Base-by-base conservation (phyloP, 345 rosid genomes). In the Turritis glabra region DNA sequence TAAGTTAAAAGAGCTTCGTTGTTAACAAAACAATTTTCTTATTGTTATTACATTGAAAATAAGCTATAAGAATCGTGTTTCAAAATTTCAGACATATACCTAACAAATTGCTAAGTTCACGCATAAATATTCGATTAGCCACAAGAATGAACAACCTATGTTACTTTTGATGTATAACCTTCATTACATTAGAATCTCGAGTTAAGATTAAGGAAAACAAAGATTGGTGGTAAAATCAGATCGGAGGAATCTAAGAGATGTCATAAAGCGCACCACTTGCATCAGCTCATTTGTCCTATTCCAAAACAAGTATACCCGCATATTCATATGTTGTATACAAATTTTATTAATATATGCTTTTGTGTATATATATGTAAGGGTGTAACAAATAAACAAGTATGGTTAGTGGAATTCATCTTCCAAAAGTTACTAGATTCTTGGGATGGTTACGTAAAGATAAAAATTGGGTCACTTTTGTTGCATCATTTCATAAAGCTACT, bases 401-500 rank as follows among this genome's bases (percentile, higher is more conserved):
- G 63, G 53, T 73, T 26, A 78, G 74, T 78, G 78, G 70, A 73
- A 67, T 44, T 66, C 64, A 60, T 67, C 81, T 59, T 73, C 66
- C 59, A 73, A 78, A 78, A 73, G 74, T 55, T 78, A 73, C 74
- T 67, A 73, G 66, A 68, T 67, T 67, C 78, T 67, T 67, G 57
- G 53, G 78, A 71, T 56, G 32, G 61, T 71, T 58, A 35, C 76
- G 56, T 64, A 71, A 76, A 76, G 66, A 54, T 55, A 40, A 71
- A 77, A 71, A 65, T 26, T 29, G 32, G 56, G 67, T 40, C 68
- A 65, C 73, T 61, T 64, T 77, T 72, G 73, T 77, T 77, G 68
- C 77, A 77, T 77, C 77, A 72, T 66, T 72, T 59, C 69, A 44
- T 66, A 72, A 77, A 77, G 77, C 47, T 50, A 58, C 80, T 71